A percentile compares a stretch with the other conserved stretches of the same genome.
These are phyloP conservation scores for Suillus sp. DNA, from an alignment of 768 basidiomycete species.

Conservation along the genomic window DNA sequence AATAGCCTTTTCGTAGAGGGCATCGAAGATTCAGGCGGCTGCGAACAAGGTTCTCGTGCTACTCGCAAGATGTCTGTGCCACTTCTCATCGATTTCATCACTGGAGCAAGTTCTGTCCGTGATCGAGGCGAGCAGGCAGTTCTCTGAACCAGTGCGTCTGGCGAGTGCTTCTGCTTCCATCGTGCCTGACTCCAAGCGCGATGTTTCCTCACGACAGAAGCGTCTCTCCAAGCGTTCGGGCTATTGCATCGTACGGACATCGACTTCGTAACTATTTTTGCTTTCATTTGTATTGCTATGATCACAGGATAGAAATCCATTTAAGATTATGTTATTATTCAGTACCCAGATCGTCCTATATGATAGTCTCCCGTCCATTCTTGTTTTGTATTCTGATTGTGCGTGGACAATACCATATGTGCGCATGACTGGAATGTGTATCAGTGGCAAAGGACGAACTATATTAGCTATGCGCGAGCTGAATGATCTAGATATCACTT, in stretches of 20 bases:
- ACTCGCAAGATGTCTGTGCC: constrained; percentile 15
- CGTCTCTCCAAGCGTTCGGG: not conserved
- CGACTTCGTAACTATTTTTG: not conserved
- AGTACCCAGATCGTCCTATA: too few relatives aligned
- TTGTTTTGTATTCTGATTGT: too few relatives aligned
- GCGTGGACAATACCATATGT: too few relatives aligned
- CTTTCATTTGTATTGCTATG: not conserved
- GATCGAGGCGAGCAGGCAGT: not conserved
- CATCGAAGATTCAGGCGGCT: not conserved
- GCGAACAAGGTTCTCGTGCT: not conserved
- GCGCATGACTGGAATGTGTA: too few relatives aligned
- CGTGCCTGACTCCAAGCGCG: not conserved
- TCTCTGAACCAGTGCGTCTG: constrained; percentile 2
- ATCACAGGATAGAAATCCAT: not conserved
- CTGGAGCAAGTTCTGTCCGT: constrained; percentile 15
- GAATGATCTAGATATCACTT: too few relatives aligned
- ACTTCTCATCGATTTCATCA: constrained; percentile 19
- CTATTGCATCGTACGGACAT: not conserved
- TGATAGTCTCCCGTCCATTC: too few relatives aligned
- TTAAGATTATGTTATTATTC: too few relatives aligned
- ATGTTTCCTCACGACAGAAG: not conserved
- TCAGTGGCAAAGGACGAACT: too few relatives aligned
- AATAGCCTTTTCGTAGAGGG: constrained; percentile 16
- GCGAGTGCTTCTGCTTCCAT: not conserved
- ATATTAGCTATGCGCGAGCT: too few relatives aligned